Percentiles rank a stretch among this genome's conserved stretches.
phyloP scores from a whole-genome alignment of 2,329 filamentous ascomycete species.

The Neonectria faginata region DNA sequence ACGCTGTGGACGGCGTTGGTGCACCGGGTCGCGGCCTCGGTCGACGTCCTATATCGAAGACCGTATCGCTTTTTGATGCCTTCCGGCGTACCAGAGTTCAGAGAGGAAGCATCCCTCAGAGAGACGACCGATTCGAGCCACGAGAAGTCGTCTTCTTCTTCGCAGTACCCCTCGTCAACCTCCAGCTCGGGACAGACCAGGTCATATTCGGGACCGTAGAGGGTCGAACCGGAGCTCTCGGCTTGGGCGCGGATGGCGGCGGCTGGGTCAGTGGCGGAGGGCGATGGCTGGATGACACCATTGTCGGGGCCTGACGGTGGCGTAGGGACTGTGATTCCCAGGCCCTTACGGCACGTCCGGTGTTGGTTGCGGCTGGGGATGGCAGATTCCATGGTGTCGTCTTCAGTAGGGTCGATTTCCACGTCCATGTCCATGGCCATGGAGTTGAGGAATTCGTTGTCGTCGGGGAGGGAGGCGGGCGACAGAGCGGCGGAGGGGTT shows the following conservation, averaged over 20 bases:
- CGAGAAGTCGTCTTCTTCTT: conserved; percentile 41
- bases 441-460: conserved; percentile 28
- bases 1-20: conserved; percentile 40
- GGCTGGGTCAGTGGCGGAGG: conserved; percentile 17
- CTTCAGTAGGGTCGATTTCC: conserved; percentile 32
- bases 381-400: neutral
- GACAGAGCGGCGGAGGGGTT: conserved; percentile 28
- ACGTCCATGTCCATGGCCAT: conserved; percentile 27
- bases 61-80: conserved; percentile 40
- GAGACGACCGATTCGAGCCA: conserved; percentile 41
- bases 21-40: conserved; percentile 42
- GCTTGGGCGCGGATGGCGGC: conserved; percentile 12
- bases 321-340: conserved; percentile 5
- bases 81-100: conserved; percentile 24
- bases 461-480: conserved; percentile 34
- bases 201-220: conserved; percentile 15
- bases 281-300: neutral
- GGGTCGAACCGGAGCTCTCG: conserved; percentile 8
- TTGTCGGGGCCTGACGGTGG: neutral
- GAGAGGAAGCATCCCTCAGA: conserved; percentile 16
- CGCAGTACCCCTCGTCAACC: conserved; percentile 47
- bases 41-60: conserved; percentile 39
- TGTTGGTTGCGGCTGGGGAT: neutral
- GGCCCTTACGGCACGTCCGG: neutral
- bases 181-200: conserved; percentile 32